Evolutionary conservation across 176 grass and related monocot genomes (phyloP), one percentile per base, ranked within the genome.

Genomic region (Eragrostis curvula): DNA sequence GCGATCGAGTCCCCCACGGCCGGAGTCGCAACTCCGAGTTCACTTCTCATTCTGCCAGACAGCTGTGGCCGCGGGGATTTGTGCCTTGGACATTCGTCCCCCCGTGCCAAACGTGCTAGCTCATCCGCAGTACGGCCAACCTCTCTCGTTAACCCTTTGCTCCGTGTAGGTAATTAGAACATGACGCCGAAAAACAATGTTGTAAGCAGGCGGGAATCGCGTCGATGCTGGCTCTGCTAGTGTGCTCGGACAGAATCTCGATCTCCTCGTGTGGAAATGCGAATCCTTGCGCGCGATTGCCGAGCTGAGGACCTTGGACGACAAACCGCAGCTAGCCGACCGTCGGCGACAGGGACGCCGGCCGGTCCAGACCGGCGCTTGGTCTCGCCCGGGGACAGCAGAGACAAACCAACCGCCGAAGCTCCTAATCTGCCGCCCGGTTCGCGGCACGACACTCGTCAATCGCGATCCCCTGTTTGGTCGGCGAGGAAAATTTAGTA

Each of bases 311-410:
- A 36, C 23, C 23, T 43, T 13, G 51, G 36, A 51, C 49, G 65
- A 42, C 65, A 78, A 4, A 60, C 43, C 14, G 53, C 74, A 20
- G 70, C n/a, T n/a, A n/a, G n/a, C 57, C 46, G 57, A 46, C 67
- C 76, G 28, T 12, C 75, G 17, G 46, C 66, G 66, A 51, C 71
- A 84, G 24, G 47, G n/a, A 8, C 55, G 56, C 55, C 12, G 24
- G 15, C n/a, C n/a, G 50, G 50, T 52, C 25, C 70, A 20, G 52
- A 1, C 51, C 8, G 45, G 11, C 24, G 59, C 70, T n/a, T 81
- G 78, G 76, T 52, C 30, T n/a, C 71, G 21, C 55, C 63, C 64
- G 72, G 64, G 30, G 72, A 82, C 79, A 87, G 53, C 51, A 7
- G 12, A 3, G 53, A 76, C 78, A 78, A 5, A 28, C 12, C 53